Evolutionary conservation across 768 basidiomycete genomes (phyloP), one percentile per base, ranked within the genome.

Genomic region (Mycena filopes): DNA sequence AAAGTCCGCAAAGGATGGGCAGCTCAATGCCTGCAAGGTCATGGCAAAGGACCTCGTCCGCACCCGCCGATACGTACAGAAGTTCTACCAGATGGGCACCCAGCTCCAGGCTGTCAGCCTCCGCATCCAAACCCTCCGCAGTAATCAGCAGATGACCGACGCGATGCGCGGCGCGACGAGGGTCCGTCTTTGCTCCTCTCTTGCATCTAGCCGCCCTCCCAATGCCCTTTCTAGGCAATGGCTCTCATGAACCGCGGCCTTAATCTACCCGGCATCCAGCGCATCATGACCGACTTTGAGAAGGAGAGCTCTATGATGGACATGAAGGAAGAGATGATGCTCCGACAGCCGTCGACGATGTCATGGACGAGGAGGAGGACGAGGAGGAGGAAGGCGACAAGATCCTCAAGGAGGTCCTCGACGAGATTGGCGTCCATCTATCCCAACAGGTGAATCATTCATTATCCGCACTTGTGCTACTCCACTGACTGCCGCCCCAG

Each of bases 261-360:
- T 67, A 99, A 99, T 78, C 86, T 99, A 18, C 98, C 98, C 18
- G 88, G 88, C 66, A 99, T 99, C 63, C 94, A 96, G 76, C 88
- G 89, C 56, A 99, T 99, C 75, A 96, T 99, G 94, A 94, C 90
- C 71, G 97, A 99, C 48, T 99, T 99, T 72, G 98, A 99, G 82
- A 92, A 89, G 73, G 98, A 99, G 80, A 97, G 92, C 71, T 89
- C 95, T 6, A 95, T 91, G 80, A 99, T 99, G 98, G 98, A 99
- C 79, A 99, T 99, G 98, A 99, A 98, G 77, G 98, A 98, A 79
- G 97, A 98, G 77, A 98, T 99, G 94, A 99, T 98, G 98, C n/a
- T 94, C 93, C 23, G 98, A 99, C n/a, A 71, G 96, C 92, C 53
- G 97, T 98, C 92, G 94, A 96, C 68, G 98, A 99, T 71, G 96